A percentile compares a stretch with the other conserved stretches of the same genome.
phyloP scores from a whole-genome alignment of 2,329 filamentous ascomycete genomes.

The Didymella pomorum region DNA sequence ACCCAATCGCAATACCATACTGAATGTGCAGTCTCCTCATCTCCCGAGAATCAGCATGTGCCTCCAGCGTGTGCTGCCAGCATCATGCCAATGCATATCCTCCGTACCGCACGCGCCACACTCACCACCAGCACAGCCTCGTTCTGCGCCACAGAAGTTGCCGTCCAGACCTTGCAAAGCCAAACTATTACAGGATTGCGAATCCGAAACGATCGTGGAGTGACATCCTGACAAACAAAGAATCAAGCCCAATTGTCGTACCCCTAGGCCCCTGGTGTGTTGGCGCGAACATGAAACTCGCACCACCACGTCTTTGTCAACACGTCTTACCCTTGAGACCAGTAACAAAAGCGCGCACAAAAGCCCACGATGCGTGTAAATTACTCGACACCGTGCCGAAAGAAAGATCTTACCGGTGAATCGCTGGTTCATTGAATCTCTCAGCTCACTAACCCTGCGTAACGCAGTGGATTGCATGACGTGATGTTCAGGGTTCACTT shows the following conservation, averaged over 20 bases:
- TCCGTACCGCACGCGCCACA: neutral
- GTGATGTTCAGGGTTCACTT: slow-evolving; percentile 5
- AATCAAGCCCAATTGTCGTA: neutral
- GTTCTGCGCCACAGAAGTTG: slow-evolving; percentile 2
- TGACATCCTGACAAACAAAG: slow-evolving; percentile 3
- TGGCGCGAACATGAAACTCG: slow-evolving; percentile 5
- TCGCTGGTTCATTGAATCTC: neutral
- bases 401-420: neutral
- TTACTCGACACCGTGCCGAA: neutral
- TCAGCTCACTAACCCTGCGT: slow-evolving; percentile 2
- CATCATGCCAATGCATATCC: neutral
- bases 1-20: too few relatives aligned
- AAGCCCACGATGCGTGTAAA: neutral
- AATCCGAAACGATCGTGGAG: neutral
- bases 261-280: neutral
- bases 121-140: slow-evolving; percentile 6
- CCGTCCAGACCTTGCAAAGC: neutral
- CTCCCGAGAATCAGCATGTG: too few relatives aligned
- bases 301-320: neutral
- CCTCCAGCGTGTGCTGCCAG: too few relatives aligned
- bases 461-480: slow-evolving; percentile 18
- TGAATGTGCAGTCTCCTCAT: too few relatives aligned
- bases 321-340: neutral
- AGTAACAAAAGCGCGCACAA: neutral
- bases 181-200: slow-evolving; percentile 1